These are phyloP conservation scores for Trichosporon ovoides DNA, from an alignment of 1,284 basidiomycete genomes.

Conservation along the genomic window DNA sequence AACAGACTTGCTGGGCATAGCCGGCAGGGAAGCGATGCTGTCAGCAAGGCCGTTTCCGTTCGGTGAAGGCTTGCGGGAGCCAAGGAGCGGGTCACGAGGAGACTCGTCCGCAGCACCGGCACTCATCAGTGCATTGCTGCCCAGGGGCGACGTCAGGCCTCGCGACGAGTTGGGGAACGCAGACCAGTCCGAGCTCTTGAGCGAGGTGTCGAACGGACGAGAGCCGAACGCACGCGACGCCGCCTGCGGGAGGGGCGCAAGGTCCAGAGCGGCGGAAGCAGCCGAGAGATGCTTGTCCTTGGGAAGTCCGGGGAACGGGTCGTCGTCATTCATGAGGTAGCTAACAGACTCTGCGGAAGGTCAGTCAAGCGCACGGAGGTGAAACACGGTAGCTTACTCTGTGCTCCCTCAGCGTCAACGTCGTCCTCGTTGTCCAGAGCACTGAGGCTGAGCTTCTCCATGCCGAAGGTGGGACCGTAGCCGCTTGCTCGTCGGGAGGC, in stretches of 20 bases:
- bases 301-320: slow-evolving; percentile 63
- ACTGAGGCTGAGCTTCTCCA: slow-evolving; percentile 49
- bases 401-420: slow-evolving; percentile 44
- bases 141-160: slow-evolving; percentile 49
- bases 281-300: slow-evolving; percentile 63
- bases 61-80: slow-evolving; percentile 33
- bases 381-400: slow-evolving; percentile 36
- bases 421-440: slow-evolving; percentile 46
- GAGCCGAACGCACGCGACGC: slow-evolving; percentile 61
- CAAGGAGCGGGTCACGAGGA: slow-evolving; percentile 17
- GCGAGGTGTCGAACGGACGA: slow-evolving; percentile 56
- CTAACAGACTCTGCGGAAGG: slow-evolving; percentile 69
- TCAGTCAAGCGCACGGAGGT: no score
- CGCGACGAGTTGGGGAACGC: slow-evolving; percentile 61
- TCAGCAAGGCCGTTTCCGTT: slow-evolving; percentile 45
- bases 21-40: slow-evolving; percentile 46
- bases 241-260: slow-evolving; percentile 80
- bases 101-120: slow-evolving; percentile 42
- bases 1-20: slow-evolving; percentile 48
- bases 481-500: slow-evolving; percentile 45
- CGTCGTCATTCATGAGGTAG: slow-evolving; percentile 85
- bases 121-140: slow-evolving; percentile 59
- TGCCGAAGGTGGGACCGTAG: slow-evolving; percentile 42
- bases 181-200: slow-evolving; percentile 86
- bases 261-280: slow-evolving; percentile 86